A percentile compares a stretch with the other conserved stretches of the same genome.
Conservation (phyloP, 192 early-diverging fungal species). For the Coemansia sp. region DNA sequence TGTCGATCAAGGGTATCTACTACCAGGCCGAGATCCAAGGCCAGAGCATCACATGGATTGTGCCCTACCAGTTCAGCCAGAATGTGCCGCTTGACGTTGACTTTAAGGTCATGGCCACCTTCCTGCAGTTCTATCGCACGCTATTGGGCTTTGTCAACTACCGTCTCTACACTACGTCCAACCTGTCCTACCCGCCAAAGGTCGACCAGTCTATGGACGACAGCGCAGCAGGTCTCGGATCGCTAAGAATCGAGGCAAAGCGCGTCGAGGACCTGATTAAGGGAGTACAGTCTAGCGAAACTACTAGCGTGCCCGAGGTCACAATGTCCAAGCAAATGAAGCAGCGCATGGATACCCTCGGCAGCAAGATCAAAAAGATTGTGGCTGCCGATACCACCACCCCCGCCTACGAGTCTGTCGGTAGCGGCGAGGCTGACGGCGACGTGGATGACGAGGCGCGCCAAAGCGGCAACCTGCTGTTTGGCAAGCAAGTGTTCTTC, state of each 20-base stretch:
- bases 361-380: slow-evolving; percentile 46
- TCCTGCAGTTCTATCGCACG: slow-evolving; percentile 94
- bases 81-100: slow-evolving; percentile 88
- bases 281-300: slow-evolving; percentile 30
- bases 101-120: slow-evolving; percentile 95
- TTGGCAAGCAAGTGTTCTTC: slow-evolving; percentile 71
- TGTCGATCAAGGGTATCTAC: slow-evolving; percentile 99
- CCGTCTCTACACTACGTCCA: slow-evolving; percentile 85
- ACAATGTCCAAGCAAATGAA: slow-evolving; percentile 30
- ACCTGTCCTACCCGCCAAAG: slow-evolving; percentile 90
- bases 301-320: background rate
- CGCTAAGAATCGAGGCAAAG: slow-evolving; percentile 42
- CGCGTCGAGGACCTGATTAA: slow-evolving; percentile 48
- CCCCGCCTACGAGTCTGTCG: slow-evolving; percentile 28
- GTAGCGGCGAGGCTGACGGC: background rate
- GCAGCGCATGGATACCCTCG: slow-evolving; percentile 38
- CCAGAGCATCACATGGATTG: slow-evolving; percentile 91
- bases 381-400: slow-evolving; percentile 13
- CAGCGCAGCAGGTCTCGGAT: slow-evolving; percentile 47
- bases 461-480: slow-evolving; percentile 57
- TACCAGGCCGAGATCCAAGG: slow-evolving; percentile 98
- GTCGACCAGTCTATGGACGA: slow-evolving; percentile 60
- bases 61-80: slow-evolving; percentile 95
- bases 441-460: slow-evolving; percentile 26
- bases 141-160: slow-evolving; percentile 93